Evolutionary conservation across 2,329 filamentous ascomycete species (phyloP).

Genomic region (Fusarium kyushuense): DNA sequence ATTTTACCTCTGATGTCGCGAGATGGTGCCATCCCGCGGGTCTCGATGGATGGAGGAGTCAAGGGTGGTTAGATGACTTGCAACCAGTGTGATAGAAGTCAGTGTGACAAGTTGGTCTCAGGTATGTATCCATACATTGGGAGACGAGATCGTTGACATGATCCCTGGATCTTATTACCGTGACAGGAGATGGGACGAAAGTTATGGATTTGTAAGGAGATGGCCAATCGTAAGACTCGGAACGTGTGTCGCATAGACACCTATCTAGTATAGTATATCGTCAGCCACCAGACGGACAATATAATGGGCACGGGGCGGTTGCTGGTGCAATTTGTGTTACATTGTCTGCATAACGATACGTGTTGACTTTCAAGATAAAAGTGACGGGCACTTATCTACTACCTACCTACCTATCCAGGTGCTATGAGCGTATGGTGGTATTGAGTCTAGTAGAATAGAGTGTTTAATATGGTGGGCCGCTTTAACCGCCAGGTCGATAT

Average conservation of each 20-base stretch:
- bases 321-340: conserved; percentile 25
- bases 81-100: conserved; percentile 9
- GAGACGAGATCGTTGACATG: conserved; percentile 13
- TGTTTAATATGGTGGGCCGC: conserved; percentile 27
- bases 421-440: conserved; percentile 1
- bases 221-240: neutral
- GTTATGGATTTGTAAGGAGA: neutral
- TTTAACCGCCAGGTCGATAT: conserved; percentile 20
- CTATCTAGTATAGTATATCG: conserved; percentile 1
- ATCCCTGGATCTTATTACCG: conserved; percentile 12
- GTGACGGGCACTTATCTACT: neutral
- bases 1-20: conserved; percentile 36
- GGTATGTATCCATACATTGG: conserved; percentile 9
- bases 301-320: conserved; percentile 24
- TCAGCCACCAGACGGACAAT: conserved; percentile 2
- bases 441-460: neutral
- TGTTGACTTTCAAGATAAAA: conserved; percentile 2
- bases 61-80: conserved; percentile 4
- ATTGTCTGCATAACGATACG: conserved; percentile 26
- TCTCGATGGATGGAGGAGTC: conserved; percentile 17
- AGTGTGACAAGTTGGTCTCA: conserved; percentile 23
- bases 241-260: neutral
- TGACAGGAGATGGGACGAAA: conserved; percentile 30
- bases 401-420: neutral
- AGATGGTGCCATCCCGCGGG: conserved; percentile 44